Evolutionary conservation across 2,329 filamentous ascomycete genomes (phyloP).

Genomic region (Aureobasidium zeae): DNA sequence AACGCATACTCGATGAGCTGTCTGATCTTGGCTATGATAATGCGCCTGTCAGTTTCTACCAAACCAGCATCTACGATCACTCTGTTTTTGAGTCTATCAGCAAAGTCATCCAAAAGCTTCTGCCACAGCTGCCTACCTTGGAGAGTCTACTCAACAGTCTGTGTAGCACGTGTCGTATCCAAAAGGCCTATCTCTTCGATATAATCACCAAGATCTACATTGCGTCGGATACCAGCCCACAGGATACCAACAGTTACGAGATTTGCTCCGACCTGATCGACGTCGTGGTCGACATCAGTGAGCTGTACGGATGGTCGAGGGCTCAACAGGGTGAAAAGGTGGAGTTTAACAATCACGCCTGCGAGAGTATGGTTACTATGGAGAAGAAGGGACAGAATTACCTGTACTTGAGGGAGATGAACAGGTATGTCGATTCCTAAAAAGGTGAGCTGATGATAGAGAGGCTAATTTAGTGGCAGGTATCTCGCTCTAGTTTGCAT

Average conservation of each 20-base stretch:
- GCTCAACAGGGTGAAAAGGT: slow-evolving; percentile 23
- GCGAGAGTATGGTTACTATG: slow-evolving; percentile 54
- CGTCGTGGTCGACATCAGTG: slow-evolving; percentile 92
- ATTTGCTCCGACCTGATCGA: slow-evolving; percentile 99
- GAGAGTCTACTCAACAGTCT: slow-evolving; percentile 91
- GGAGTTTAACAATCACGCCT: slow-evolving; percentile 42
- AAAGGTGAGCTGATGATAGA: background rate
- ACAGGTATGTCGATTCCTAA: slow-evolving; percentile 42
- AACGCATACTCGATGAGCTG: slow-evolving; percentile 91
- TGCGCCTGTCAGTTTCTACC: slow-evolving; percentile 85
- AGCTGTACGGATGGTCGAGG: slow-evolving; percentile 76
- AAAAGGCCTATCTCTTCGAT: slow-evolving; percentile 97
- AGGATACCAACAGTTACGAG: slow-evolving; percentile 93
- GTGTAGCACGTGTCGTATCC: slow-evolving; percentile 86
- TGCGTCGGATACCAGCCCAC: slow-evolving; percentile 84
- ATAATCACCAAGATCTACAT: slow-evolving; percentile 98
- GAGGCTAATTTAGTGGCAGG: slow-evolving; percentile 31
- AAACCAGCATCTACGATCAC: slow-evolving; percentile 97
- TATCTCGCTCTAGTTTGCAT: slow-evolving; percentile 77
- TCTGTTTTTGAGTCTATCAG: slow-evolving; percentile 97
- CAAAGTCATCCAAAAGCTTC: slow-evolving; percentile 96
- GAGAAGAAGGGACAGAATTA: slow-evolving; percentile 50
- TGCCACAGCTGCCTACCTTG: slow-evolving; percentile 83
- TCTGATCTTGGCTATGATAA: slow-evolving; percentile 90
- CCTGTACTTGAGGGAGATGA: slow-evolving; percentile 58